A percentile compares a stretch with the other conserved stretches of the same genome.
phyloP scores from a whole-genome alignment of 2,329 filamentous ascomycete species.

The Fusarium albidum region DNA sequence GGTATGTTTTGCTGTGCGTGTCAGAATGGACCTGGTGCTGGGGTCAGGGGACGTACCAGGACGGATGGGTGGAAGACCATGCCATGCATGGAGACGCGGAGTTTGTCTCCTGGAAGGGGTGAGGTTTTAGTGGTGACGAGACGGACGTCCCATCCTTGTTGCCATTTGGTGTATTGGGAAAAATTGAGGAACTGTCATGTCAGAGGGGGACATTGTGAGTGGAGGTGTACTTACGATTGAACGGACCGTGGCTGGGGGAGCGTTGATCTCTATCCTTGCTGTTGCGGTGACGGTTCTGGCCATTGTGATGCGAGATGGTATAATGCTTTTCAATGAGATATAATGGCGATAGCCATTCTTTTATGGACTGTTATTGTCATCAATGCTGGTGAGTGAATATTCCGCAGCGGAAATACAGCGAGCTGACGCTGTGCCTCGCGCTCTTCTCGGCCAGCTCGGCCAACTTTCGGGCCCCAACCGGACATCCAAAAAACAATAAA shows the following conservation, averaged over 20 bases:
- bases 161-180: slow-evolving; percentile 25
- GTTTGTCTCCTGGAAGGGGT: slow-evolving; percentile 9
- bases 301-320: no score
- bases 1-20: slow-evolving; percentile 10
- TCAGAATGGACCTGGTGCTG: no score
- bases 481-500: not conserved
- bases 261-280: slow-evolving; percentile 18
- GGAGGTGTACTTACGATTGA: slow-evolving; percentile 2
- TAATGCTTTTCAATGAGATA: no score
- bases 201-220: not conserved
- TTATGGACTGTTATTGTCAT: no score
- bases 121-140: not conserved
- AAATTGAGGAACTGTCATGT: slow-evolving; percentile 27
- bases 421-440: not conserved
- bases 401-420: slow-evolving; percentile 17
- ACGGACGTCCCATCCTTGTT: slow-evolving; percentile 20
- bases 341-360: no score
- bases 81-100: slow-evolving; percentile 22
- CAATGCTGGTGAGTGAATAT: no score
- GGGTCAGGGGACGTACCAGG: not conserved
- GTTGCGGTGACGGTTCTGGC: no score
- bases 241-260: slow-evolving; percentile 20
- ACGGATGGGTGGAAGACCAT: slow-evolving; percentile 19
- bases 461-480: slow-evolving; percentile 15
- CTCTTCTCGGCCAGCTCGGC: slow-evolving; percentile 16